These are phyloP conservation scores for Fusarium lyarnte DNA, from an alignment of 2,329 filamentous ascomycete genomes.

Conservation along the genomic window DNA sequence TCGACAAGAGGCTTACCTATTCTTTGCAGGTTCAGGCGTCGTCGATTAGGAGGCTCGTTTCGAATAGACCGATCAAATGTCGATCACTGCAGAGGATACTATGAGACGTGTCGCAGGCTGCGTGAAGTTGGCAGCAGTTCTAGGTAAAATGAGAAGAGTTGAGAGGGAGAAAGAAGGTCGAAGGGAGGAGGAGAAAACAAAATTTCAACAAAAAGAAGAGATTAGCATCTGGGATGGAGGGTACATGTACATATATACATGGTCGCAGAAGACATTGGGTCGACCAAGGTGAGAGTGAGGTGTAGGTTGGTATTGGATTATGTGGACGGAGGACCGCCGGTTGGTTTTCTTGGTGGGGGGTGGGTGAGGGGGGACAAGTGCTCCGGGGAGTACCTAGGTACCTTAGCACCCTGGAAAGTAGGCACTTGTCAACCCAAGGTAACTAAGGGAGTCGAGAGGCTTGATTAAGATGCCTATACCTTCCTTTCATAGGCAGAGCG, in stretches of 20 bases:
- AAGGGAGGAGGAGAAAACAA: slow-evolving; percentile 11
- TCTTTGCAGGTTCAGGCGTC: slow-evolving; percentile 1
- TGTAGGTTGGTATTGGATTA: slow-evolving; percentile 10
- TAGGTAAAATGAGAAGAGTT: not conserved
- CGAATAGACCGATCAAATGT: slow-evolving; percentile 25
- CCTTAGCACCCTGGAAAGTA: not conserved
- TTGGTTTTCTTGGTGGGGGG: slow-evolving; percentile 16
- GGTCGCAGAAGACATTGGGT: slow-evolving; percentile 2
- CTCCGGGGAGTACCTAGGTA: slow-evolving; percentile 10
- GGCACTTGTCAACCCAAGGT: not conserved
- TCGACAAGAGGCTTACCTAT: slow-evolving; percentile 24
- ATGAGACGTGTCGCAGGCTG: not conserved
- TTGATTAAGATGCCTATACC: slow-evolving; percentile 2
- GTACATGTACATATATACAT: slow-evolving; percentile 31
- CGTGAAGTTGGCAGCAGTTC: not conserved
- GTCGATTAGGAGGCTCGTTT: slow-evolving; percentile 19
- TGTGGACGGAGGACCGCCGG: slow-evolving; percentile 27
- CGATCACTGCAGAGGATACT: slow-evolving; percentile 15
- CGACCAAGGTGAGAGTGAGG: not conserved
- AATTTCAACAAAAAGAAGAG: slow-evolving; percentile 17
- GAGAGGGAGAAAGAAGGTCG: not conserved
- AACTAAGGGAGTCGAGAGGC: not conserved
- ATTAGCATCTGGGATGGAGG: slow-evolving; percentile 17
- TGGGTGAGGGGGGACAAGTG: slow-evolving; percentile 17
- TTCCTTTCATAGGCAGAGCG: not conserved